These are phyloP conservation scores for Podaxis carcinomalis DNA, from an alignment of 768 basidiomycete species.

Conservation along the genomic window DNA sequence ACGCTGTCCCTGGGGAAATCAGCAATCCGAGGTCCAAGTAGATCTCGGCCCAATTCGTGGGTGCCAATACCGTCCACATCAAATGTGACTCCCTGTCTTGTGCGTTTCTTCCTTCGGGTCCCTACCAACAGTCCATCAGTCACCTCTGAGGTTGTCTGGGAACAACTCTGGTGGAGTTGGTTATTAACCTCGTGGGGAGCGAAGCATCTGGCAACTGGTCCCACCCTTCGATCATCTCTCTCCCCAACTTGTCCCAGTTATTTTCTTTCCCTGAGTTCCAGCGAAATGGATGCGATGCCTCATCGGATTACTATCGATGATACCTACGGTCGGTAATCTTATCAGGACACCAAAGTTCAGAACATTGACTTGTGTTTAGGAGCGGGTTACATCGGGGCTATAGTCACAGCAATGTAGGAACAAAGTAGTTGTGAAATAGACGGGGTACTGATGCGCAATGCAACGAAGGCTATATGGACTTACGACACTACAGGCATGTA, in stretches of 20 bases:
- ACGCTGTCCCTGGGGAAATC: not conserved
- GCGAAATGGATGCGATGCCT: not conserved
- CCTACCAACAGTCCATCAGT: not conserved
- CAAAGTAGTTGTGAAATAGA: not conserved
- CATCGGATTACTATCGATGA: slow-evolving; percentile 14
- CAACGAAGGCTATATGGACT: slow-evolving; percentile 28
- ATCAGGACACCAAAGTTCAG: not conserved
- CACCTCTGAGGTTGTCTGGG: not conserved
- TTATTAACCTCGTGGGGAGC: not conserved
- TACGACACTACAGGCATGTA: slow-evolving; percentile 29
- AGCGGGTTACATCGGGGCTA: slow-evolving; percentile 25
- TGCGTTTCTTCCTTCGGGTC: not conserved
- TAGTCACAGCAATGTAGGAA: slow-evolving; percentile 27
- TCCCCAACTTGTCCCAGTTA: not conserved
- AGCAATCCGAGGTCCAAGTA: not conserved
- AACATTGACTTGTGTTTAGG: slow-evolving; percentile 7
- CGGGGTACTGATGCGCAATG: not conserved
- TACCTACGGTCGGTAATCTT: slow-evolving; percentile 18
- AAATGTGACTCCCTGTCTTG: not conserved
- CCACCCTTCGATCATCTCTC: not conserved
- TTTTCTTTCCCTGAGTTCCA: not conserved
- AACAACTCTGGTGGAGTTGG: not conserved
- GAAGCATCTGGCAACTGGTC: not conserved
- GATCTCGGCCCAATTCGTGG: not conserved
- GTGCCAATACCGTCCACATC: not conserved